Conservation (phyloP, 1,284 basidiomycete genomes). For the Papiliotrema flavescens region DNA sequence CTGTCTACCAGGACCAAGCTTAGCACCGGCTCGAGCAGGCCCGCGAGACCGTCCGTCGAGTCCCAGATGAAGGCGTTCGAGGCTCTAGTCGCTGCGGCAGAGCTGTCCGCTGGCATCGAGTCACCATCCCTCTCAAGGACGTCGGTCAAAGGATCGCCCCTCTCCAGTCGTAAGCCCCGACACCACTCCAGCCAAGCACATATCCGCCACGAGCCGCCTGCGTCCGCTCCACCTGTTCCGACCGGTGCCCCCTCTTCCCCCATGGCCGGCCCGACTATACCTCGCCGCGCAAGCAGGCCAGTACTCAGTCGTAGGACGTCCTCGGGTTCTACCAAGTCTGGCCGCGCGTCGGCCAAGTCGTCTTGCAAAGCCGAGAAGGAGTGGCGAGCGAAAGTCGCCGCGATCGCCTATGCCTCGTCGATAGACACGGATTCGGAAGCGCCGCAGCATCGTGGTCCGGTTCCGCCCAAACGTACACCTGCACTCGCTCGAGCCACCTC, state of each 20-base stretch:
- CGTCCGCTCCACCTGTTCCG: neutral
- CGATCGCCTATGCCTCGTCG: conserved; percentile 3
- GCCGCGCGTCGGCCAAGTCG: conserved; percentile 1
- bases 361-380: conserved; percentile 13
- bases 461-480: conserved; percentile 3
- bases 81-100: neutral
- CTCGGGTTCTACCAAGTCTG: neutral
- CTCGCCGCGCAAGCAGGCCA: neutral
- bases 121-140: no score
- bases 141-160: no score
- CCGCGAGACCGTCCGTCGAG: neutral
- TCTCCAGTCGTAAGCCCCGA: no score
- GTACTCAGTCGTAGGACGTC: neutral
- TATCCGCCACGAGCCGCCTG: neutral
- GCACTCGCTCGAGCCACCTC: neutral
- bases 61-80: neutral
- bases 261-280: neutral
- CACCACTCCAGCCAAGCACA: neutral
- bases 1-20: neutral
- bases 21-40: neutral
- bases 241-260: no score
- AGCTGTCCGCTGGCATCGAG: neutral
- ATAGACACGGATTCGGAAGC: no score
- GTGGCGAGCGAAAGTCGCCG: conserved; percentile 20
- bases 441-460: neutral